Percentiles rank a stretch among this genome's conserved stretches.
phyloP scores from a whole-genome alignment of 768 basidiomycete genomes.

The Cantharellus anzutake region DNA sequence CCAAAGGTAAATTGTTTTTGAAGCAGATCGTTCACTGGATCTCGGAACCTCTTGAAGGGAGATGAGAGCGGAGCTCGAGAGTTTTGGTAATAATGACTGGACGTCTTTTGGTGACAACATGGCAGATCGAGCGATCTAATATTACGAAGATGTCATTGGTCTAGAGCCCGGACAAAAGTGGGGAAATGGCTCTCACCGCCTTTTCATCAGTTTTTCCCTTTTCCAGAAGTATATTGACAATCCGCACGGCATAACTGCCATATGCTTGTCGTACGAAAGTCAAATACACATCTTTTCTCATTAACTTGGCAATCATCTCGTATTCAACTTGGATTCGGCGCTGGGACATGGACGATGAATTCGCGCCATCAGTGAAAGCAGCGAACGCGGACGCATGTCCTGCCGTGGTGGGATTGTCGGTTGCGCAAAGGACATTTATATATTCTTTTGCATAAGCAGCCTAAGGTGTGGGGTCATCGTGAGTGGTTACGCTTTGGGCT shows the following conservation, averaged over 20 bases:
- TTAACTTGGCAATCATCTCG: conserved; percentile 42
- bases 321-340: conserved; percentile 63
- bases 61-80: conserved; percentile 67
- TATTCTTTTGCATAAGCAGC: conserved; percentile 52
- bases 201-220: conserved; percentile 91
- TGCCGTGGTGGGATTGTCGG: conserved; percentile 62
- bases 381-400: conserved; percentile 56
- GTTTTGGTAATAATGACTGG: conserved; percentile 55
- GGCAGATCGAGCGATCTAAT: conserved; percentile 74
- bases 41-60: conserved; percentile 88
- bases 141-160: conserved; percentile 2
- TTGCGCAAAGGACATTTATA: conserved; percentile 56
- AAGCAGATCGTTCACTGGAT: conserved; percentile 75
- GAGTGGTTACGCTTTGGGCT: conserved; percentile 19
- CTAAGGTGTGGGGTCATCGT: conserved; percentile 34
- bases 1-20: conserved; percentile 86
- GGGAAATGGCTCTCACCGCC: conserved; percentile 37
- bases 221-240: conserved; percentile 57
- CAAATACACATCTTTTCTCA: conserved; percentile 56
- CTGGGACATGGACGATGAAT: conserved; percentile 14
- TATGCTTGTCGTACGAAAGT: conserved; percentile 65
- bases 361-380: conserved; percentile 26
- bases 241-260: conserved; percentile 65
- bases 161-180: background rate
- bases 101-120: conserved; percentile 86